Base-by-base conservation (phyloP, 2,329 filamentous ascomycete genomes). In the Aspergillus texensis region DNA sequence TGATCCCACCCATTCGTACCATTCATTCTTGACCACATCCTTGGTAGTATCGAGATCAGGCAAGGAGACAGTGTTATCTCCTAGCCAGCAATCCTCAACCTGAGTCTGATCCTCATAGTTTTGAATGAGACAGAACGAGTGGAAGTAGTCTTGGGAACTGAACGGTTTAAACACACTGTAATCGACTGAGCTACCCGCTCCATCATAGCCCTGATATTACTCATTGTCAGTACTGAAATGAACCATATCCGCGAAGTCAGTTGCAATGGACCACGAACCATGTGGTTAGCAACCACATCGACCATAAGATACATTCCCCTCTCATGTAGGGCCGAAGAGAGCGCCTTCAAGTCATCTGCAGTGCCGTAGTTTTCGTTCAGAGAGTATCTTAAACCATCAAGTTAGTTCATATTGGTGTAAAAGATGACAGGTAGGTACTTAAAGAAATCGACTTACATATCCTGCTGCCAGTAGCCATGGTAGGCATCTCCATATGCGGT, bases 251-350 rank as follows among this genome's bases (percentile, higher is more conserved):
- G 19, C 21, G 19, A 24, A n/a, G 48, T 10, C 24, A 6, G 4
- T 28, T 28, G 34, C 46, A 34, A 19, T 9, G n/a, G 21, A n/a
- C 4, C 32, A 43, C 30, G 12, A 39, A 43, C 84, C 70, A 83
- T 83, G 70, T 88, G 84, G 71, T 88, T 88, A 9, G 82, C 80
- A 3, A 88, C 85, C 1, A 88, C 77, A 64, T 88, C 86, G 2
- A 88, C 79, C 86, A 89, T 89, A 43, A 88, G 75, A 67, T 86
- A 86, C 85, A 88, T 89, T 19, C 76, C 81, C 4, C 85, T 79
- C 21, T 75, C 72, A 69, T 89, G 87, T 1, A 88, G 75, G 2
- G 84, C 86, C 26, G 77, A 74, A 1, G 87, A 81, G 8, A 91
- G 80, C 5, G 79, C 81, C 66, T 83, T 83, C 61, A 91, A 79